Evolutionary conservation across 1,284 basidiomycete species (phyloP), one percentile per base, ranked within the genome.

Genomic region (Spongiforma sp.): DNA sequence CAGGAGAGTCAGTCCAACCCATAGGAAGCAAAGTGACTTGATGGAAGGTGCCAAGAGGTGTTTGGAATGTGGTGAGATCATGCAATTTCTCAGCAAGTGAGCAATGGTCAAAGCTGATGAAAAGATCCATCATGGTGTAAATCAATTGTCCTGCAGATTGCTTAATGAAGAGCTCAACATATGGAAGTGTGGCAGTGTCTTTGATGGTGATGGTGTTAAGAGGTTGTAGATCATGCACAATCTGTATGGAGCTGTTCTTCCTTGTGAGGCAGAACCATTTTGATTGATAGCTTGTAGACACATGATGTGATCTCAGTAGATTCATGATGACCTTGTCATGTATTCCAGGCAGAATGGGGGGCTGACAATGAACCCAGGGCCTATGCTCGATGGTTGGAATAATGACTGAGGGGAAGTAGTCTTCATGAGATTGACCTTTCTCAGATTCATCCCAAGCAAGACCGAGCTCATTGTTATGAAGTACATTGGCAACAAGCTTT

Each of bases 1-100:
- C 17, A 4, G 46, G 58, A 1, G 43, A 60, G 59, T 82, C 81
- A 0, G 79, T 80, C 74, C 74, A 82, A 0, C 81, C 81, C 41
- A 43, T 43, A 7, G 41, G 41, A 15, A 43, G 41, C 17, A 19
- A 43, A 0, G 71, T 71, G 5, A 76, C 63, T n/a, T n/a, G 64
- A 12, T 62, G 52, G 3, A 73, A 53, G 0, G 65, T 66, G 0
- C 74, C 69, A 14, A 71, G 65, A 0, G 72, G 75, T 0, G 73
- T 68, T 37, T 73, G 70, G 57, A 77, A 77, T 0, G 41, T 43
- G 17, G 41, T 43, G 2, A 75, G 57, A 56, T 71, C 63, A 1
- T 54, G 37, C 8, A 64, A 71, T 12, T 65, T 61, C 11, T 66
- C 32, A 1, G 41, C 48, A 8, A 65, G 60, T 0, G 53, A 19